These are phyloP conservation scores for Albizia julibrissin DNA, from an alignment of 306 rosid genomes.

Conservation along the genomic window DNA sequence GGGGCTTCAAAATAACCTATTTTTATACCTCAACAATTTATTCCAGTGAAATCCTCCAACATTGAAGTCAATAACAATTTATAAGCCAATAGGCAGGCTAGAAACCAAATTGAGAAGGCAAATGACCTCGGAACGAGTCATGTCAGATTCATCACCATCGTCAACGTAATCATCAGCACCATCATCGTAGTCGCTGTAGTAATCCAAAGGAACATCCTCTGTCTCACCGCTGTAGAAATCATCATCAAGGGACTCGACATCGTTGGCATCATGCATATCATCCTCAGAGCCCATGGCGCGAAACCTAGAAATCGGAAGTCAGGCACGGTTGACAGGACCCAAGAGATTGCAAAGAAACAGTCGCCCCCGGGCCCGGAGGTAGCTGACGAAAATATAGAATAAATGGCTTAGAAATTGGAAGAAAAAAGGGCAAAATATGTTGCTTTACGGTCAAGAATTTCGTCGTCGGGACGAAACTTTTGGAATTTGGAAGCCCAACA, in stretches of 20 bases:
- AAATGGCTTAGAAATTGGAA: constrained; percentile 17
- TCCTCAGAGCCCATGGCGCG: constrained; percentile 76
- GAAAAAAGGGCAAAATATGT: constrained; percentile 6
- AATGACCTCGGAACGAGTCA: constrained; percentile 69
- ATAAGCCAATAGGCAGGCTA: not conserved
- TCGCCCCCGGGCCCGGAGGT: not conserved
- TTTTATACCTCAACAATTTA: not conserved
- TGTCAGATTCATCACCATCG: constrained; percentile 52
- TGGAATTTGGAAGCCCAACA: not conserved
- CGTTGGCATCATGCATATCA: constrained; percentile 87
- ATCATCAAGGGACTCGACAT: constrained; percentile 67
- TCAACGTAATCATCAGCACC: constrained; percentile 56
- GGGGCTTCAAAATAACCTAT: not conserved
- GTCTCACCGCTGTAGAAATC: constrained; percentile 82
- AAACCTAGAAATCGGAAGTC: constrained; percentile 28
- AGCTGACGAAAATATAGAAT: constrained; percentile 30
- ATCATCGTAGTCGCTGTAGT: constrained; percentile 57
- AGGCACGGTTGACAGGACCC: not conserved
- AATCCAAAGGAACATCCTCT: constrained; percentile 58
- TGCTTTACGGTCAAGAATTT: constrained; percentile 27
- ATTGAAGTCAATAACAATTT: not conserved
- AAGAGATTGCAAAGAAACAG: not conserved
- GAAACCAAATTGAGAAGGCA: constrained; percentile 3
- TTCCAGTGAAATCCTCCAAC: constrained; percentile 7
- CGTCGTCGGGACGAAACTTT: no score